Base-by-base conservation (phyloP, 805 yeast species). In the Suhomyces faveliae region DNA sequence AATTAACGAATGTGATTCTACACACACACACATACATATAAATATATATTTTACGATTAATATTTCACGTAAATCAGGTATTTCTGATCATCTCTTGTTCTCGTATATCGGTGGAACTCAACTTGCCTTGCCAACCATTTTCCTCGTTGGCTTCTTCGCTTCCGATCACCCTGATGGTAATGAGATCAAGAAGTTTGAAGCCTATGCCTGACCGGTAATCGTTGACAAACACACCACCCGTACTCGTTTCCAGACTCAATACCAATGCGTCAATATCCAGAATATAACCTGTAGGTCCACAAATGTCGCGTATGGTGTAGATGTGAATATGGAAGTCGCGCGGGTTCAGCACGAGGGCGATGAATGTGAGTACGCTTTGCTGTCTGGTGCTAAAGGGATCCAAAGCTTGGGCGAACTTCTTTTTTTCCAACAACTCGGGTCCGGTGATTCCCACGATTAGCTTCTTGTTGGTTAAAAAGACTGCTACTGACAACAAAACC, bases 201-300 rank as follows among this genome's bases (percentile, higher is more conserved):
- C 82, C 83, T 44, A 79, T 77, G 24, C 77, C 80, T 5, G 49
- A 45, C 54, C 99, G 77, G 33, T 75, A 75, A 11, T 79, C 70
- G 59, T 95, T 94, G 39, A 94, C 85, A 48, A 73, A 72, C 0
- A 70, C 78, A 0, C 88, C 98, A 2, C 98, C 98, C 8, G 74
- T 62, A 0, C 74, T 66, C 0, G 97, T 85, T 58, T 94, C 99
- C 39, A 80, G 74, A 54, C 96, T 88, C 3, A 94, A 81, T 0
- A 92, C 83, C 35, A 94, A 73, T 0, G 90, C 85, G 54, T 91
- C 87, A 35, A 94, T 88, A 42, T 82, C 84, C 11, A 76, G 74
- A 2, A 86, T 75, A 10, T 78, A 75, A 0, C 89, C 96, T 0
- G 99, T 90, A 3, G 98, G 99, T 0, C 99, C 99, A 67, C 95